A percentile compares a stretch with the other conserved stretches of the same genome.
Evolutionary conservation across 352 stramenopile genomes (phyloP).

Genomic region (Phytophthora cryptogea): DNA sequence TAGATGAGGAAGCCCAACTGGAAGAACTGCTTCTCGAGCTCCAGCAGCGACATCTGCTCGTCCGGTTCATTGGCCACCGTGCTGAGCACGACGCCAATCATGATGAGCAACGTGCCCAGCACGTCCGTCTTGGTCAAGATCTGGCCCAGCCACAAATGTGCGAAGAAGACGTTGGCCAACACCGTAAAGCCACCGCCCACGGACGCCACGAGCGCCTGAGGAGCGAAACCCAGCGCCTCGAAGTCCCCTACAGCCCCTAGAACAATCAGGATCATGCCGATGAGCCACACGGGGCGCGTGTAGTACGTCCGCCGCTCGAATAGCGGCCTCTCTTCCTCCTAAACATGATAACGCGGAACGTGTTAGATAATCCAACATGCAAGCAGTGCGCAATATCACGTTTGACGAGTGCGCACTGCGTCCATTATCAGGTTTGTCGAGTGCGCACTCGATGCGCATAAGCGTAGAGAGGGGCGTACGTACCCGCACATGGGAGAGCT

Average conservation of each 20-base stretch:
- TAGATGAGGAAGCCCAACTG: conserved; percentile 81
- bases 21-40: conserved; percentile 84
- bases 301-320: conserved; percentile 80
- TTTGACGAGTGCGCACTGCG: conserved; percentile 13
- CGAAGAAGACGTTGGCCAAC: conserved; percentile 90
- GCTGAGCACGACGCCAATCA: conserved; percentile 81
- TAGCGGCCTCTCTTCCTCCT: conserved; percentile 70
- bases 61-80: conserved; percentile 84
- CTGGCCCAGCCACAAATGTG: conserved; percentile 84
- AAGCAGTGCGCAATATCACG: background rate
- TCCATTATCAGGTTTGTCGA: conserved; percentile 4
- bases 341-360: background rate
- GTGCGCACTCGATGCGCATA: conserved; percentile 14
- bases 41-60: conserved; percentile 73
- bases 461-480: conserved; percentile 20
- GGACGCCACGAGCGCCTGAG: conserved; percentile 84
- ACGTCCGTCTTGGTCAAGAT: conserved; percentile 70
- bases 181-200: conserved; percentile 88
- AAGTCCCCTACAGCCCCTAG: conserved; percentile 88
- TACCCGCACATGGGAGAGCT: conserved; percentile 85
- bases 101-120: conserved; percentile 75
- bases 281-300: conserved; percentile 84
- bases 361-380: conserved; percentile 7
- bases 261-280: conserved; percentile 77
- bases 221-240: conserved; percentile 85